Percentiles rank a stretch among this genome's conserved stretches.
These are phyloP conservation scores for Phialemonium atrogriseum DNA, from an alignment of 2,329 filamentous ascomycete species.

Conservation along the genomic window DNA sequence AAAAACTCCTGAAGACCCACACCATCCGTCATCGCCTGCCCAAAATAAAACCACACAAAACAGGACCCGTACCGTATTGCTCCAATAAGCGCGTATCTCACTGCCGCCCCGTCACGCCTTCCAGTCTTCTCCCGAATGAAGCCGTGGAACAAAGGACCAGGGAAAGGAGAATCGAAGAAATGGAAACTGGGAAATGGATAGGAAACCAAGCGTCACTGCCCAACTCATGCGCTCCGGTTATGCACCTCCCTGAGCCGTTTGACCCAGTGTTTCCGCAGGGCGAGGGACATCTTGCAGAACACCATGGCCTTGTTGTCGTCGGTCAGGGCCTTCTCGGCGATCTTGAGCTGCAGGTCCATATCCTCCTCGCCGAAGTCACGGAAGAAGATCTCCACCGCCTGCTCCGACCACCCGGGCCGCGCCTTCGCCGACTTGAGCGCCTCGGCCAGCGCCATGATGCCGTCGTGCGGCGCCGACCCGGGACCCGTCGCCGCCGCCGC, in stretches of 20 bases:
- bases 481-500: constrained; percentile 4
- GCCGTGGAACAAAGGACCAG: no score
- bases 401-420: constrained; percentile 44
- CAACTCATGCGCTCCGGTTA: constrained; percentile 16
- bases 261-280: constrained; percentile 48
- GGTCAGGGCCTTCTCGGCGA: constrained; percentile 49
- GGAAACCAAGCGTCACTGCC: not conserved
- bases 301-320: constrained; percentile 53
- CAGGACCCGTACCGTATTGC: no score
- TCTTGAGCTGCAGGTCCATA: constrained; percentile 49
- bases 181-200: no score
- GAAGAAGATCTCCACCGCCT: constrained; percentile 52
- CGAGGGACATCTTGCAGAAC: constrained; percentile 51
- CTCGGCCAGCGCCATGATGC: constrained; percentile 28
- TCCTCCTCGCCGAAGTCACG: constrained; percentile 49
- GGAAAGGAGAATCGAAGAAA: no score
- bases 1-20: no score
- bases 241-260: constrained; percentile 40
- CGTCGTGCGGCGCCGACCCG: constrained; percentile 8
- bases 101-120: no score
- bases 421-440: constrained; percentile 27
- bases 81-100: no score
- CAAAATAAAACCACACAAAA: no score
- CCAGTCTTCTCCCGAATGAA: no score
- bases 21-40: no score